Percentiles rank a stretch among this genome's conserved stretches.
Conservation (phyloP, 148 eudicot genomes). For the Rhododendron ovatum region DNA sequence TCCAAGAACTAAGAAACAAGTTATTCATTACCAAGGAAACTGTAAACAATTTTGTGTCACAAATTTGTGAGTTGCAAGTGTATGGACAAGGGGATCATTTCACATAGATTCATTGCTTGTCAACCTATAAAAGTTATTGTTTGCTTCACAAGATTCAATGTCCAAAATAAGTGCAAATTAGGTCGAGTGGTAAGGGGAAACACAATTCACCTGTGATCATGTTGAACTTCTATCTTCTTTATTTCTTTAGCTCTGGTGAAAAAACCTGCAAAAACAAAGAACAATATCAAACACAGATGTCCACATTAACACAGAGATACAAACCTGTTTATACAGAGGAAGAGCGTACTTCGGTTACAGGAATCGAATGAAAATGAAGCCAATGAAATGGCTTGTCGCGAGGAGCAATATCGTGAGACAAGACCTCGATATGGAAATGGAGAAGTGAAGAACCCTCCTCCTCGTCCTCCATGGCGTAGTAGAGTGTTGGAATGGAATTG, state of each 20-base stretch:
- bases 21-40: background rate
- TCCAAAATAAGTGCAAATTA: background rate
- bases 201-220: slow-evolving; percentile 59
- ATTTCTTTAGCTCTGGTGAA: slow-evolving; percentile 69
- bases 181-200: background rate
- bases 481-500: background rate
- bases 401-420: slow-evolving; percentile 4
- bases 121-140: background rate
- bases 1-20: background rate
- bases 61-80: background rate
- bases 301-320: background rate
- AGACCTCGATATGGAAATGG: background rate
- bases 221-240: slow-evolving; percentile 46
- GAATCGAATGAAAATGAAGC: slow-evolving; percentile 12
- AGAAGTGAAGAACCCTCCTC: background rate
- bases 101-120: background rate
- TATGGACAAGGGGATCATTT: background rate
- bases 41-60: background rate
- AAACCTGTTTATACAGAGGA: background rate
- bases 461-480: background rate
- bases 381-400: slow-evolving; percentile 9
- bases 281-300: background rate
- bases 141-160: background rate
- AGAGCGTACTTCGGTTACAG: slow-evolving; percentile 42
- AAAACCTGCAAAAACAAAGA: slow-evolving; percentile 43